Conservation (phyloP, 2,329 filamentous ascomycete species). For the Fusarium lyarnte region DNA sequence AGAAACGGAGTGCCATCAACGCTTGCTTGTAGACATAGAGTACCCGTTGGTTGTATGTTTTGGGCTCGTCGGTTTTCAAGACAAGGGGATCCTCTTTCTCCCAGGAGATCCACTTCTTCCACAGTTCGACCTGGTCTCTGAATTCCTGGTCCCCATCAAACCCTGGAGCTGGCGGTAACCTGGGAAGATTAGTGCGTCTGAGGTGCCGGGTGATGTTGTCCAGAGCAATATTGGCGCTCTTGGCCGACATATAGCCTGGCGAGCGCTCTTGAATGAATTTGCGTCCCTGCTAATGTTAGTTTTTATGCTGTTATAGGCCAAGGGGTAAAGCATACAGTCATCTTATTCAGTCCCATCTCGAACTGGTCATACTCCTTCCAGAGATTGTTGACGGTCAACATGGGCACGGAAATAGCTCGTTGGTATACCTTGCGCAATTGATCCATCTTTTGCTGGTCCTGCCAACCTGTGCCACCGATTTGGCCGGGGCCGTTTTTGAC, state of each 20-base stretch:
- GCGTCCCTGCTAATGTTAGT: slow-evolving; percentile 69
- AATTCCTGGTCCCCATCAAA: slow-evolving; percentile 91
- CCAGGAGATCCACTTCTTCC: slow-evolving; percentile 95
- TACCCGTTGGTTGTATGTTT: slow-evolving; percentile 79
- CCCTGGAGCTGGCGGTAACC: slow-evolving; percentile 82
- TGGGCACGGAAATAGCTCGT: slow-evolving; percentile 86
- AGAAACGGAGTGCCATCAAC: slow-evolving; percentile 91
- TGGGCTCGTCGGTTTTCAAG: slow-evolving; percentile 81
- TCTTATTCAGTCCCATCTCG: slow-evolving; percentile 92
- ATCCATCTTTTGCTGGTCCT: slow-evolving; percentile 99
- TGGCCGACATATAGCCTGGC: slow-evolving; percentile 93
- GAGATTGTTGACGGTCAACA: slow-evolving; percentile 80
- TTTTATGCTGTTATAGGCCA: slow-evolving; percentile 26
- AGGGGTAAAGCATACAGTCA: slow-evolving; percentile 69
- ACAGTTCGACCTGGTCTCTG: slow-evolving; percentile 82
- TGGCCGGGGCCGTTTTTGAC: slow-evolving; percentile 87
- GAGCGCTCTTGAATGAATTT: slow-evolving; percentile 96
- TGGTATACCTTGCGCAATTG: slow-evolving; percentile 91
- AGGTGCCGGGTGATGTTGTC: slow-evolving; percentile 86
- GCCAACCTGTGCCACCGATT: slow-evolving; percentile 88
- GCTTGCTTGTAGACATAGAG: slow-evolving; percentile 94
- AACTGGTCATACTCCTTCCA: slow-evolving; percentile 99
- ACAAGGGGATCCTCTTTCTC: slow-evolving; percentile 93
- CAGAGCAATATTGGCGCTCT: slow-evolving; percentile 88
- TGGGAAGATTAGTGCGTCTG: slow-evolving; percentile 79